Evolutionary conservation across 2,329 filamentous ascomycete genomes (phyloP).

Genomic region (Lachnellula willkommii): DNA sequence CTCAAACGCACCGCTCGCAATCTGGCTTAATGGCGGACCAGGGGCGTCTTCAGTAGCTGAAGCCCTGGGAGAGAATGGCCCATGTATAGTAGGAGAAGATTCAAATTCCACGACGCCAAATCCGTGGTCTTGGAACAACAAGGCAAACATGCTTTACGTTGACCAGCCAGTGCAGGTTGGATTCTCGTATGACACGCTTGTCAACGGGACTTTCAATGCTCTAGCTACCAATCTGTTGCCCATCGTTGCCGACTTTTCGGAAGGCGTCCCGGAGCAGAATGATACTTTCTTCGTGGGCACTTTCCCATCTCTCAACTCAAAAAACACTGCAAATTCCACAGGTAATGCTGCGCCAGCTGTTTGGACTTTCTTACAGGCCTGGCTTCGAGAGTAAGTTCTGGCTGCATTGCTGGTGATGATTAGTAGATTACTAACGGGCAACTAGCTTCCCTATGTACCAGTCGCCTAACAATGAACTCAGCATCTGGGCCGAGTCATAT

Average conservation of each 20-base stretch:
- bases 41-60: slow-evolving; percentile 56
- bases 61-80: slow-evolving; percentile 53
- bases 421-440: slow-evolving; percentile 30
- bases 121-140: slow-evolving; percentile 59
- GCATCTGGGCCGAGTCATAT: slow-evolving; percentile 62
- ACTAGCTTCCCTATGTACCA: slow-evolving; percentile 50
- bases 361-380: neutral
- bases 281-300: slow-evolving; percentile 50
- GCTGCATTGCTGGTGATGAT: neutral
- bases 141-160: slow-evolving; percentile 46
- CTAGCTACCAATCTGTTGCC: neutral
- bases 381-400: neutral
- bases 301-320: slow-evolving; percentile 34
- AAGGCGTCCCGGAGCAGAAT: slow-evolving; percentile 40
- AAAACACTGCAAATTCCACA: slow-evolving; percentile 38
- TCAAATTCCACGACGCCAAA: slow-evolving; percentile 41
- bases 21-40: slow-evolving; percentile 62
- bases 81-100: slow-evolving; percentile 33
- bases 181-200: slow-evolving; percentile 41
- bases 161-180: slow-evolving; percentile 62
- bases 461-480: slow-evolving; percentile 48
- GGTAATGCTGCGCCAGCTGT: slow-evolving; percentile 4
- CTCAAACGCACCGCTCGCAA: slow-evolving; percentile 43
- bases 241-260: slow-evolving; percentile 32
- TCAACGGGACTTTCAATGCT: slow-evolving; percentile 11